Evolutionary conservation across 805 yeast species (phyloP).

Genomic region (Candida cerambycidarum): DNA sequence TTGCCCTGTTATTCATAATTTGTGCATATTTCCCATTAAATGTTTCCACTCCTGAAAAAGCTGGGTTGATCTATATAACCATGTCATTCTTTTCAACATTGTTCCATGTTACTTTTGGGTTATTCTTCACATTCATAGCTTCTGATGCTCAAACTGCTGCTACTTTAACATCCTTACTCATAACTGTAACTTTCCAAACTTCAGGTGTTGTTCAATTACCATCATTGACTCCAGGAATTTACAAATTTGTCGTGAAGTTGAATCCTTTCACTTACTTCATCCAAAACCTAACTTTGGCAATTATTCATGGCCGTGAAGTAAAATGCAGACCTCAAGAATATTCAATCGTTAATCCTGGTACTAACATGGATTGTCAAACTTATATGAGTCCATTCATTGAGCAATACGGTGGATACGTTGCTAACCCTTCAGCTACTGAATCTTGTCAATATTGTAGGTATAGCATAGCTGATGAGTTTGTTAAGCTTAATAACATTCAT

Average conservation of each 20-base stretch:
- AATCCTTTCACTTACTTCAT: conserved; percentile 67
- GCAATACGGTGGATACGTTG: conserved; percentile 53
- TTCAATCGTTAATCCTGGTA: conserved; percentile 39
- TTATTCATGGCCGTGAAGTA: conserved; percentile 51
- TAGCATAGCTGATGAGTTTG: conserved; percentile 47
- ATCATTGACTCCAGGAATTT: conserved; percentile 27
- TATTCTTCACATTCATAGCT: conserved; percentile 23
- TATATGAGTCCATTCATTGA: conserved; percentile 48
- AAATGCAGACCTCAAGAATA: conserved; percentile 29
- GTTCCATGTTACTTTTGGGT: conserved; percentile 26
- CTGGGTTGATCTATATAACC: conserved; percentile 34
- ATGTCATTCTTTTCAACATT: conserved; percentile 23
- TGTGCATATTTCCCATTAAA: conserved; percentile 62
- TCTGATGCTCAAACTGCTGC: conserved; percentile 27
- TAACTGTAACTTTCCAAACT: conserved; percentile 29
- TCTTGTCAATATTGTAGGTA: conserved; percentile 52
- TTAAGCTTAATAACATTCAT: conserved; percentile 42
- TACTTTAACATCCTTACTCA: conserved; percentile 23
- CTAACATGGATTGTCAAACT: conserved; percentile 62
- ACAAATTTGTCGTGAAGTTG: conserved; percentile 74
- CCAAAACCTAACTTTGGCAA: conserved; percentile 49
- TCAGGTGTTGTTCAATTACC: conserved; percentile 30
- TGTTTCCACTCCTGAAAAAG: conserved; percentile 48
- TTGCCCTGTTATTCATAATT: conserved; percentile 39
- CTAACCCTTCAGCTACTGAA: conserved; percentile 43